phyloP scores from a whole-genome alignment of 2,329 filamentous ascomycete genomes.

The Orbilia ellipsospora region DNA sequence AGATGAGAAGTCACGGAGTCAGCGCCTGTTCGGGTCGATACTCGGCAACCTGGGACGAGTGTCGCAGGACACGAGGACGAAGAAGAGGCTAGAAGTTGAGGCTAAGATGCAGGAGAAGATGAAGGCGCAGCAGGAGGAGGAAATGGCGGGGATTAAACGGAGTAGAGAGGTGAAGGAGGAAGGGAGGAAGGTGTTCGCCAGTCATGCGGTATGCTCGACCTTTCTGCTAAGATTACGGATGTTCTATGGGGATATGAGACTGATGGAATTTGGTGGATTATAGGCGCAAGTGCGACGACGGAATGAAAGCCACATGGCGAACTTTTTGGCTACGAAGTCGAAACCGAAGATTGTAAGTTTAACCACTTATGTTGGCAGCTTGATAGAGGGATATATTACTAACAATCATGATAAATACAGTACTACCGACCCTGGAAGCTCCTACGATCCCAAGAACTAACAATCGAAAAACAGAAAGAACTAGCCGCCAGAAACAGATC shows the following conservation, averaged over 20 bases:
- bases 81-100: slow-evolving; percentile 49
- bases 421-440: slow-evolving; percentile 55
- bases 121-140: slow-evolving; percentile 44
- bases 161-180: slow-evolving; percentile 47
- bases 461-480: slow-evolving; percentile 52
- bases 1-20: slow-evolving; percentile 50
- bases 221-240: not conserved
- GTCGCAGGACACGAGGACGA: slow-evolving; percentile 48
- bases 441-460: slow-evolving; percentile 49
- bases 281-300: slow-evolving; percentile 40
- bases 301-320: slow-evolving; percentile 54
- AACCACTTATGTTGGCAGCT: not conserved
- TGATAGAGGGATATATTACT: not conserved
- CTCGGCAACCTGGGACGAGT: slow-evolving; percentile 47
- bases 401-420: slow-evolving; percentile 17
- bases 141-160: slow-evolving; percentile 33
- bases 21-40: slow-evolving; percentile 52
- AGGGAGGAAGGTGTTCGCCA: slow-evolving; percentile 49
- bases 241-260: not conserved
- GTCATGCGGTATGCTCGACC: slow-evolving; percentile 32
- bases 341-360: slow-evolving; percentile 49
- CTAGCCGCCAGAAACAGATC: slow-evolving; percentile 46
- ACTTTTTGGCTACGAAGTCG: slow-evolving; percentile 44
- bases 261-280: not conserved
- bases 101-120: slow-evolving; percentile 54